Base-by-base conservation (phyloP, 257 asterid genomes). In the Rhazya stricta region DNA sequence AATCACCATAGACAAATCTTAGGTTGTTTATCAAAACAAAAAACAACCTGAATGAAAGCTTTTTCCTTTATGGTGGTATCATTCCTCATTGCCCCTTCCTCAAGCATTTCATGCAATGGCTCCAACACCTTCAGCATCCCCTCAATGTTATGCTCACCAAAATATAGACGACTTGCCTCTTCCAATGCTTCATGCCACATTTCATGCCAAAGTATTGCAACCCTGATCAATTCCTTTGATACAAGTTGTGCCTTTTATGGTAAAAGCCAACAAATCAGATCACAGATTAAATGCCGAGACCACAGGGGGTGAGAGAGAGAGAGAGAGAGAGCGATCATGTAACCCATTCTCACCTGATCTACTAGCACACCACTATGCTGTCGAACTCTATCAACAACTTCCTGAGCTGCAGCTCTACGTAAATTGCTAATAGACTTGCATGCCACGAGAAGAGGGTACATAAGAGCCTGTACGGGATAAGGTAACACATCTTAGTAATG, bases 381-480 rank as follows among this genome's bases (percentile, higher is more conserved):
- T 80, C 98, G 87, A 85, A 95, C 99, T 86, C 87, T 88, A 79
- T 95, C 94, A 73, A 95, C 99, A 81, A 95, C 99, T 85, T 95
- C 99, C 80, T 92, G 96, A 73, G 99, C 99, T 58, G 99, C 98
- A 82, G 91, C 93, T 83, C 86, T 91, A 74, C 99, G 91, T 73
- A 89, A 87, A 81, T 83, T 89, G 88, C 98, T 95, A 84, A 95
- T 92, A 25, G 99, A 91, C 83, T 95, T 95, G 74, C 99, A 95
- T 4, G 99, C 99, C 85, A 95, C 99, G 69, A 95, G 99, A 67
- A 95, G 98, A 61, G 99, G 99, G 77, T 95, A 95, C 99, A 95
- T 95, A 80, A 95, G 99, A 86, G 99, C 99, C 99, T 95, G 96
- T 79, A 83, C 45, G 29, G 41, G 73, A 54, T 51, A n/a, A n/a